phyloP scores from a whole-genome alignment of 495 filamentous ascomycete genomes.

The Thermochaetoides thermophila region DNA sequence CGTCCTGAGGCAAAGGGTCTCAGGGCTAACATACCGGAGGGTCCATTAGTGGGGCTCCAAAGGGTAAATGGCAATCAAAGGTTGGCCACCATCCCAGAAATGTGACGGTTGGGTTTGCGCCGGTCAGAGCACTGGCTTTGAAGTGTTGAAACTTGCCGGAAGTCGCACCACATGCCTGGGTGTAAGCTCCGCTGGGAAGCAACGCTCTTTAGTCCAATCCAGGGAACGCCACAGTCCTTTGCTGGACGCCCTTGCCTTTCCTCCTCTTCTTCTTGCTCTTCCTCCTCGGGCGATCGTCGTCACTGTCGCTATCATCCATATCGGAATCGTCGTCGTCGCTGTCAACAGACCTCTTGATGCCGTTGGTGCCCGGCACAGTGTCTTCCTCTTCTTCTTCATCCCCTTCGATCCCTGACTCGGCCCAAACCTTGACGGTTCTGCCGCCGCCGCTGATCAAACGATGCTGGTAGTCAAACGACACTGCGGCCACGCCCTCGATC shows the following conservation, averaged over 20 bases:
- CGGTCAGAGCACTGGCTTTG: too few relatives aligned
- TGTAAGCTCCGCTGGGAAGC: too few relatives aligned
- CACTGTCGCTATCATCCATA: constrained; percentile 18
- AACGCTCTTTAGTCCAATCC: constrained; percentile 17
- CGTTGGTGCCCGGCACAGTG: constrained; percentile 15
- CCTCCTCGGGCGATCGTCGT: constrained; percentile 31
- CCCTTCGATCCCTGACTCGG: constrained; percentile 26
- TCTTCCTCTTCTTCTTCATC: constrained; percentile 30
- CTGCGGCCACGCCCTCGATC: constrained; percentile 59
- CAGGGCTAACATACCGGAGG: too few relatives aligned
- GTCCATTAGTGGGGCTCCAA: too few relatives aligned
- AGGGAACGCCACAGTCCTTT: constrained; percentile 15
- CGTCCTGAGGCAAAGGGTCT: too few relatives aligned
- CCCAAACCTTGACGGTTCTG: constrained; percentile 72
- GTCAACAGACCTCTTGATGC: constrained; percentile 28
- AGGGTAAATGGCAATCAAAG: too few relatives aligned
- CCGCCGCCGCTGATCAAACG: constrained; percentile 81
- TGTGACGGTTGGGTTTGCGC: too few relatives aligned
- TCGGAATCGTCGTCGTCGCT: constrained; percentile 27
- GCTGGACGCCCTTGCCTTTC: constrained; percentile 27
- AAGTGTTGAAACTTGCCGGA: too few relatives aligned
- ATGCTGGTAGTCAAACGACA: constrained; percentile 71
- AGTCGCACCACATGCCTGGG: too few relatives aligned
- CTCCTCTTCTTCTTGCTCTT: constrained; percentile 28
- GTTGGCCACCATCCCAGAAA: too few relatives aligned